phyloP scores from a whole-genome alignment of 1,139 yeast genomes.

The Saccharomyces hybrid region DNA sequence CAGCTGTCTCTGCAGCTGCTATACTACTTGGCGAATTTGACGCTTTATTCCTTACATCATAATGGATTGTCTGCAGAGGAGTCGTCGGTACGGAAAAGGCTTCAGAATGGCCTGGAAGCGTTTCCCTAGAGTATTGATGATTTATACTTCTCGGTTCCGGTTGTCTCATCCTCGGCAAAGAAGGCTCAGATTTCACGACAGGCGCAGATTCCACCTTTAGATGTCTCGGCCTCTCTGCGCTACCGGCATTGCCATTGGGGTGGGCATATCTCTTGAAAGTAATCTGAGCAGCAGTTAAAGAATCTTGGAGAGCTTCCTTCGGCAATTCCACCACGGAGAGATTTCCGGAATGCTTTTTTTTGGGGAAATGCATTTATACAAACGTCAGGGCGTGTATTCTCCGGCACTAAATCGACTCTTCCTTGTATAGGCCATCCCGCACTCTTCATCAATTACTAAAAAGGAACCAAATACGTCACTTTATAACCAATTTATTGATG shows the following conservation, averaged over 20 bases:
- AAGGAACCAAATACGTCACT: neutral
- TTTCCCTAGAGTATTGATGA: neutral
- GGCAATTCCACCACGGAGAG: slow-evolving; percentile 5
- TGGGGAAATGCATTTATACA: slow-evolving; percentile 6
- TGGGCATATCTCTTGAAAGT: slow-evolving; percentile 19
- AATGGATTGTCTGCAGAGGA: neutral
- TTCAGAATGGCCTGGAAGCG: neutral
- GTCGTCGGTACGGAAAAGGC: neutral
- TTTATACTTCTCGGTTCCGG: neutral
- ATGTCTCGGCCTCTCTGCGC: neutral
- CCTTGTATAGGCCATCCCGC: neutral
- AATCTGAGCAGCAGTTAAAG: slow-evolving; percentile 23
- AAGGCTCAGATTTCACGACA: neutral
- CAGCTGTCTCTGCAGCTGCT: neutral
- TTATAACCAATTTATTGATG: neutral
- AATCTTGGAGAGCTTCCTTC: slow-evolving; percentile 12
- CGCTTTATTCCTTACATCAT: neutral
- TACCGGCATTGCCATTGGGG: neutral
- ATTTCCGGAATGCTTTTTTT: slow-evolving; percentile 6
- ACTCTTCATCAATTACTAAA: neutral
- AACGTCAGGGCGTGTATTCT: neutral
- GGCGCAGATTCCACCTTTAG: neutral
- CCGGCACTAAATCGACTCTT: neutral
- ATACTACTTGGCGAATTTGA: neutral
- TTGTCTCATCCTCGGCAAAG: neutral